Evolutionary conservation across 1,284 basidiomycete species (phyloP), one percentile per base, ranked within the genome.

Genomic region (Puccinia hordei): DNA sequence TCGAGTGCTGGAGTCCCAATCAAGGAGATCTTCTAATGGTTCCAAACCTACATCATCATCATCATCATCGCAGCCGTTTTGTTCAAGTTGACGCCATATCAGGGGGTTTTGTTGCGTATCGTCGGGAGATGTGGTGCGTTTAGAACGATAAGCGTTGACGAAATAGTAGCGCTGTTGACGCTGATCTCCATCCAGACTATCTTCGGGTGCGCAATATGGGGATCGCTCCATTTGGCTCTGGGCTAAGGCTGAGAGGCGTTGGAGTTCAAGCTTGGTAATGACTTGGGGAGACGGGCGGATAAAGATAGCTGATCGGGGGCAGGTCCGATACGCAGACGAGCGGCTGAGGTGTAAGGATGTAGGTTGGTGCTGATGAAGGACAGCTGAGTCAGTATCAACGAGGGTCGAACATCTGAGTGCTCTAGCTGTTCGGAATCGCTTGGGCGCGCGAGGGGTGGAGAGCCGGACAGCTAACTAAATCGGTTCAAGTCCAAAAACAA

Each of bases 11-110:
- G 66, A 69, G 27, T 69, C 66, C 66, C 66, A 69, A 33, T 69
- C 66, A n/a, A 69, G 66, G 27, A 69, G n/a, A n/a, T 69, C 66
- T 51, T 69, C 66, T 38, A 69, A 30, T 22, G 66, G 66, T 49
- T 69, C 66, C 17, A 69, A 33, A 22, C 22, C 44, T 22, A 30
- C 66, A 12, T 46, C 66, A 17, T 69, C 66, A 4, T 49, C 35
- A 22, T 22, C 66, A 27, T 49, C 66, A 3, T 49, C 35, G 19
- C 8, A 33, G 15, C 6, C 19, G 35, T 4, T 15, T 30, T 41
- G n/a, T 9, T 55, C 61, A 17, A 22, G 41, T 35, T 63, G 61
- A 15, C n/a, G 19, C 19, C 33, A 22, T 38, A 15, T 12, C 4
- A 35, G 61, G 1, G 61, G 35, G n/a, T 30, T 38, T 19, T 19